phyloP scores from a whole-genome alignment of 768 basidiomycete species.

The Pleurotus pulmonarius region DNA sequence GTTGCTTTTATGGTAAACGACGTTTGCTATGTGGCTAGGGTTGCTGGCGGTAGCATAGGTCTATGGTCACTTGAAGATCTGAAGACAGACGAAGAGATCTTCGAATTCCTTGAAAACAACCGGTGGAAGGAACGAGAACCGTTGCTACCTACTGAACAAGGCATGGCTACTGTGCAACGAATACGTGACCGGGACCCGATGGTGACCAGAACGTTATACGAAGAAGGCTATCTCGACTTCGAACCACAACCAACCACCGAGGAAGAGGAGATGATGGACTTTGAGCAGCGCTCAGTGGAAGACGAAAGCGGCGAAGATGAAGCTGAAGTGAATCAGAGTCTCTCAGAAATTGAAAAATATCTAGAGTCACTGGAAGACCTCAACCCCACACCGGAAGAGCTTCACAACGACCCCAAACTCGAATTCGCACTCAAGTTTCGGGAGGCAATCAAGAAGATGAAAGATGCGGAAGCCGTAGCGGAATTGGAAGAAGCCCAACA shows the following conservation, averaged over 20 bases:
- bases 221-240: not conserved
- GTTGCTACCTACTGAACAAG: not conserved
- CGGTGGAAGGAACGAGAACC: not conserved
- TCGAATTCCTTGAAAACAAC: not conserved
- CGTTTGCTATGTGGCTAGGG: not conserved
- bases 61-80: not conserved
- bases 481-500: conserved; percentile 2
- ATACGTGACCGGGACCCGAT: not conserved
- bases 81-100: not conserved
- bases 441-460: too few relatives aligned
- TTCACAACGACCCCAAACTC: too few relatives aligned
- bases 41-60: not conserved
- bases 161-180: not conserved
- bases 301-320: not conserved
- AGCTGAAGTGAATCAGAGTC: not conserved
- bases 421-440: too few relatives aligned
- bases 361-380: too few relatives aligned
- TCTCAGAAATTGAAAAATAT: too few relatives aligned
- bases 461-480: too few relatives aligned
- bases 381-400: too few relatives aligned
- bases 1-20: conserved; percentile 1
- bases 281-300: not conserved
- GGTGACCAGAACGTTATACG: not conserved
- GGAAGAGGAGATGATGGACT: conserved; percentile 1
- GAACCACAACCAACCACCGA: not conserved